Percentiles rank a stretch among this genome's conserved stretches.
Evolutionary conservation across 306 rosid species (phyloP).

Genomic region (Lagenaria siceraria): DNA sequence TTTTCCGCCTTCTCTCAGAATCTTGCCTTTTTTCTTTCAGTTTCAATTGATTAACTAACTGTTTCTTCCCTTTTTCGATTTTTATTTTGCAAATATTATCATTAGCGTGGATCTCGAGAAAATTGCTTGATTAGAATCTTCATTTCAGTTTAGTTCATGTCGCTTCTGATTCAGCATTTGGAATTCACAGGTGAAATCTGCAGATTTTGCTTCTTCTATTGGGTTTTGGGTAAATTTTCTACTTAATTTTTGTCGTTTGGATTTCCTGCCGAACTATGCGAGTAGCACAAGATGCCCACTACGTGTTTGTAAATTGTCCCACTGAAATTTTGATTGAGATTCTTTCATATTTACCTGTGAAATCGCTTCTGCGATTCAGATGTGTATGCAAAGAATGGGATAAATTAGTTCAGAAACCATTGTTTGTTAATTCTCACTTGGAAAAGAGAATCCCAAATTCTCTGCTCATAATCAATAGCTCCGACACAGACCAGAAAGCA

Average conservation of each 20-base stretch:
- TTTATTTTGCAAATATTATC: background rate
- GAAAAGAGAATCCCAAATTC: background rate
- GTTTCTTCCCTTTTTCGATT: background rate
- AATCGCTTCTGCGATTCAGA: constrained; percentile 9
- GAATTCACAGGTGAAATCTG: background rate
- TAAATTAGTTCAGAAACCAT: background rate
- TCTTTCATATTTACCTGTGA: background rate
- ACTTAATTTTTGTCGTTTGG: background rate
- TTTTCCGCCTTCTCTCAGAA: background rate
- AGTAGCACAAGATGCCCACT: background rate
- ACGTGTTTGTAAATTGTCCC: background rate
- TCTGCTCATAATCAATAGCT: background rate
- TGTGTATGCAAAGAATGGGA: constrained; percentile 1
- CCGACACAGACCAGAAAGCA: background rate
- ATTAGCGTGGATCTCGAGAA: background rate
- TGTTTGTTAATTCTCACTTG: background rate
- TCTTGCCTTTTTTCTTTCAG: background rate
- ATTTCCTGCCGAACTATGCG: background rate
- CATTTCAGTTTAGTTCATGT: background rate
- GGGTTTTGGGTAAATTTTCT: background rate
- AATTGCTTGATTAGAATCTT: background rate
- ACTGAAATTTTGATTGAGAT: background rate
- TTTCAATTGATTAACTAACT: background rate
- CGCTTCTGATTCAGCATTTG: background rate
- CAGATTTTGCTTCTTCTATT: background rate